Conservation (phyloP, 495 filamentous ascomycete genomes). For the Cercophora newfieldiana region DNA sequence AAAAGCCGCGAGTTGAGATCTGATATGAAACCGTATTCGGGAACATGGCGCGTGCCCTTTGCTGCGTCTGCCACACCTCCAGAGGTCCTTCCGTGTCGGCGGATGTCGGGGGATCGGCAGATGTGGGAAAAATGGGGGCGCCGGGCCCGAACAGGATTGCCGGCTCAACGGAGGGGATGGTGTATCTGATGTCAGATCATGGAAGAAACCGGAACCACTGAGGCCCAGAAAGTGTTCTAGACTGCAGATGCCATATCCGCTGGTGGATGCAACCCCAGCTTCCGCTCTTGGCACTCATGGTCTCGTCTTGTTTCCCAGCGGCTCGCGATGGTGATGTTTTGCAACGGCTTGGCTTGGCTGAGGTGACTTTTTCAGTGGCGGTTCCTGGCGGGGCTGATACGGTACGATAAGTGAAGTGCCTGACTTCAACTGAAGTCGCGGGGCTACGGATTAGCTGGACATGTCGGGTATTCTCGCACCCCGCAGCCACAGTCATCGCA, state of each 20-base stretch:
- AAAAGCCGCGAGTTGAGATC: neutral
- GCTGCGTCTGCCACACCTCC: neutral
- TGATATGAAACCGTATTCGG: conserved; percentile 3
- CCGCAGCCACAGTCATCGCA: neutral
- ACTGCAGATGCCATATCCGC: conserved; percentile 14
- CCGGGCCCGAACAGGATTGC: conserved; percentile 14
- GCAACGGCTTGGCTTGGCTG: neutral
- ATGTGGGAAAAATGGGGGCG: conserved; percentile 17
- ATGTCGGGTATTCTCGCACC: neutral
- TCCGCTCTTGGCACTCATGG: conserved; percentile 11
- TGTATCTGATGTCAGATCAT: conserved; percentile 23
- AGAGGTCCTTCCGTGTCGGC: conserved; percentile 21
- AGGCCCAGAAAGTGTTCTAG: conserved; percentile 5
- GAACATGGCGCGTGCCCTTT: neutral
- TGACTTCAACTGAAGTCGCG: too few species aligned
- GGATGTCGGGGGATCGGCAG: conserved; percentile 32
- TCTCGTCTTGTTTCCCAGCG: neutral
- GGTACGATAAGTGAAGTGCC: conserved; percentile 14
- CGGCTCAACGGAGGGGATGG: conserved; percentile 21
- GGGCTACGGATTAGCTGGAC: neutral
- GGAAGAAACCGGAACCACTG: conserved; percentile 26
- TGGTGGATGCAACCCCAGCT: conserved; percentile 9
- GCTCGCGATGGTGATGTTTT: neutral
- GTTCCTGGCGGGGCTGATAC: conserved; percentile 14
- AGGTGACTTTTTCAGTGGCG: conserved; percentile 10